Percentiles rank a stretch among this genome's conserved stretches.
Evolutionary conservation across 208 protist genomes (phyloP).

Genomic region (Trypanosomatidae sp.): DNA sequence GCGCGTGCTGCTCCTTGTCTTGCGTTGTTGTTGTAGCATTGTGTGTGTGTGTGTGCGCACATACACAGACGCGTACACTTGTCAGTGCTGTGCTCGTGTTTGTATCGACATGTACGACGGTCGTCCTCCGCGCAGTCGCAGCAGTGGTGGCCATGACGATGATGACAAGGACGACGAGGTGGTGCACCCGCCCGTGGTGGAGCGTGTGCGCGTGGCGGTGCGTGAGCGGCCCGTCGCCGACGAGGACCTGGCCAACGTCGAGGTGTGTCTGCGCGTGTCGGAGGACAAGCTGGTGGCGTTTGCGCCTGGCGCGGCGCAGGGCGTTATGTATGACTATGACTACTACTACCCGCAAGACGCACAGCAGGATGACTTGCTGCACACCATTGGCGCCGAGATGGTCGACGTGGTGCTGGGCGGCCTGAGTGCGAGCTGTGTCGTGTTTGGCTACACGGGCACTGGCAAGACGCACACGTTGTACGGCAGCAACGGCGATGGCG

Average conservation of each 20-base stretch:
- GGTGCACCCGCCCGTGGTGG: conserved; percentile 25
- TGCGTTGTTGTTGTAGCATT: too few species aligned
- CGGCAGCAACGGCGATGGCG: conserved; percentile 41
- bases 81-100: too few species aligned
- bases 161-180: too few species aligned
- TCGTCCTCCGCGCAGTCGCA: too few species aligned
- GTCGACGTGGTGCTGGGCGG: conserved; percentile 73
- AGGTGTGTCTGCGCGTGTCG: conserved; percentile 42
- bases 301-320: conserved; percentile 28
- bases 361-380: conserved; percentile 61
- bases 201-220: conserved; percentile 63
- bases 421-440: conserved; percentile 64
- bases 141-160: too few species aligned
- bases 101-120: too few species aligned
- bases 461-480: conserved; percentile 88
- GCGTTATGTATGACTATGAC: conserved; percentile 85
- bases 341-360: conserved; percentile 73
- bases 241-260: conserved; percentile 30
- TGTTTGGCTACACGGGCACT: conserved; percentile 49
- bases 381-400: conserved; percentile 75
- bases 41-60: too few species aligned
- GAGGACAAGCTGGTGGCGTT: conserved; percentile 77
- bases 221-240: conserved; percentile 60
- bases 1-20: too few species aligned
- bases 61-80: too few species aligned